Evolutionary conservation across 495 filamentous ascomycete species (phyloP).

Genomic region (Aspergillus steynii): DNA sequence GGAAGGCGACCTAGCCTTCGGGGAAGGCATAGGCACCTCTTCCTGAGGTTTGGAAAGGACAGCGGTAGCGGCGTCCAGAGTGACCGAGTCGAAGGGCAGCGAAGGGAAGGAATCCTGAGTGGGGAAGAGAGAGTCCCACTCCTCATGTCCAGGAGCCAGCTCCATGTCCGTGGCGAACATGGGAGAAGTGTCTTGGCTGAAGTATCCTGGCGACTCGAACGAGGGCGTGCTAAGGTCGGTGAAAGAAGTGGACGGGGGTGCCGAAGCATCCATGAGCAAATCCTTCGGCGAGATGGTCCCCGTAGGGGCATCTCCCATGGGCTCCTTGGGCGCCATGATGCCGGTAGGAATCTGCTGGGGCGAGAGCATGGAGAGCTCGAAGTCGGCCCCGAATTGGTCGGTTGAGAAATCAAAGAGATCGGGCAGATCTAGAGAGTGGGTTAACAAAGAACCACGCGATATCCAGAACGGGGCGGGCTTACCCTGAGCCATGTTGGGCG

Average conservation of each 20-base stretch:
- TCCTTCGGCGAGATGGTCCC: slow-evolving; percentile 87
- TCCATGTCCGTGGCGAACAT: slow-evolving; percentile 45
- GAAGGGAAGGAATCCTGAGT: slow-evolving; percentile 38
- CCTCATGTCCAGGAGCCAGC: slow-evolving; percentile 28
- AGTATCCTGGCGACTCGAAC: slow-evolving; percentile 68
- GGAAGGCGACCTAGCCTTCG: slow-evolving; percentile 21
- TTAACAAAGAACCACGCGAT: not conserved
- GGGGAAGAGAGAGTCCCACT: slow-evolving; percentile 67
- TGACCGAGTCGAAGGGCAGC: slow-evolving; percentile 37
- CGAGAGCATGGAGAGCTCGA: slow-evolving; percentile 30
- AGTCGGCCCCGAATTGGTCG: slow-evolving; percentile 25
- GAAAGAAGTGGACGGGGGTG: slow-evolving; percentile 79
- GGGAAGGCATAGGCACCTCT: slow-evolving; percentile 41
- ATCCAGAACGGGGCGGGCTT: slow-evolving; percentile 8
- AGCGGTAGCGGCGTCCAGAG: slow-evolving; percentile 32
- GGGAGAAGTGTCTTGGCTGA: slow-evolving; percentile 75
- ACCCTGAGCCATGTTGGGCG: slow-evolving; percentile 40
- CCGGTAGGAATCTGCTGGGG: slow-evolving; percentile 25
- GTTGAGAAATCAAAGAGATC: slow-evolving; percentile 39
- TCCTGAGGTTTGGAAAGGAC: slow-evolving; percentile 32
- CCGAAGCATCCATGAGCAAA: slow-evolving; percentile 72
- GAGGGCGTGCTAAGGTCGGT: slow-evolving; percentile 85
- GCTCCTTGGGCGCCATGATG: slow-evolving; percentile 32
- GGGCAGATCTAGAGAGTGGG: slow-evolving; percentile 14
- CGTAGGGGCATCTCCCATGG: slow-evolving; percentile 30